Evolutionary conservation across 108 stramenopile genomes (phyloP), one percentile per base, ranked within the genome.

Genomic region (Mediolabrus comicus): DNA sequence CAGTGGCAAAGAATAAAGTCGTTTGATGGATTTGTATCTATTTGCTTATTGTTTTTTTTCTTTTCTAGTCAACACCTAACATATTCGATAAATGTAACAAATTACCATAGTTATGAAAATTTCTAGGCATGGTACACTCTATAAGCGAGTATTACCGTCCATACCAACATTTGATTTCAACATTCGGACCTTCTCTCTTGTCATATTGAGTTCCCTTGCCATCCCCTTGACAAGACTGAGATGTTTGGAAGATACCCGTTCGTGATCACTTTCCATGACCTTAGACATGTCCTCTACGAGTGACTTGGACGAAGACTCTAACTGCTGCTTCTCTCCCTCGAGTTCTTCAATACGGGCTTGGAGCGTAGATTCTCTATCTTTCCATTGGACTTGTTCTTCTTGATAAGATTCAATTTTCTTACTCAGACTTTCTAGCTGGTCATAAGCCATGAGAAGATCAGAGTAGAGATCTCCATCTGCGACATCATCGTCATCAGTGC

Each of bases 141-240:
- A n/a, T n/a, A n/a, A n/a, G n/a, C n/a, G n/a, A n/a, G n/a, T n/a
- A n/a, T 7, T 32, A 10, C 19, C 10, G 29, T 11, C 32, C 68
- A n/a, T 17, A 14, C 22, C 28, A 13, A 71, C 43, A 25, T 71
- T 70, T 4, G 69, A 56, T 68, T 79, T 79, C 31, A 79, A 43
- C 3, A 79, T 12, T 9, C 67, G 77, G 29, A 79, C 71, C 14
- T 67, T 72, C 43, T 72, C 63, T 36, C 71, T 55, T 31, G 70
- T 79, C 16, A 55, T 51, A 16, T 43, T 9, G 13, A 79, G 77
- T 49, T 79, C 77, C 46, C 53, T 71, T 38, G 71, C 61, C 71
- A 79, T 72, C n/a, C 71, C 60, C 61, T 72, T 71, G 4, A 56
- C 77, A 46, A 79, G 59, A n/a, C 51, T 38, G 32, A 79, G 32